A percentile compares a stretch with the other conserved stretches of the same genome.
Evolutionary conservation across 2,329 filamentous ascomycete genomes (phyloP).

Genomic region (Xylaria sp.): DNA sequence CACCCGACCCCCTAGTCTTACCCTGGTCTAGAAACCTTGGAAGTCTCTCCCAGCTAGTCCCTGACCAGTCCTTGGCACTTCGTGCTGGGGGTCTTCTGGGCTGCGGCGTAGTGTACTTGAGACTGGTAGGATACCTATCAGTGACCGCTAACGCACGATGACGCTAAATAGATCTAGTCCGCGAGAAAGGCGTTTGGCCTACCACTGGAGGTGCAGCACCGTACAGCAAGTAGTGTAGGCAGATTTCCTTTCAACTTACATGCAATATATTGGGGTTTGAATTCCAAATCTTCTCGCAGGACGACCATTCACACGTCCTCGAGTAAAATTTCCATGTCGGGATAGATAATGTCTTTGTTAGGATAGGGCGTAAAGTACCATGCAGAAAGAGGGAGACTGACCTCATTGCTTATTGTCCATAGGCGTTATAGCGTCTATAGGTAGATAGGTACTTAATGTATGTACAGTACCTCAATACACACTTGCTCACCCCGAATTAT

Average conservation of each 20-base stretch:
- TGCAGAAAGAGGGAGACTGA: constrained; percentile 18
- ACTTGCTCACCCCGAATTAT: no score
- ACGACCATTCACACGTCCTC: constrained; percentile 22
- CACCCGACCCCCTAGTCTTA: constrained; percentile 25
- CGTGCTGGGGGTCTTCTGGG: neutral
- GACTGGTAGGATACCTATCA: neutral
- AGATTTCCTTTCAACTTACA: constrained; percentile 17
- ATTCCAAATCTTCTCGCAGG: constrained; percentile 37
- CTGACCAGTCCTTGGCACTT: neutral
- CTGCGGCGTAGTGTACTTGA: no score
- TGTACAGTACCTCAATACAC: no score
- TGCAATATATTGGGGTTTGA: neutral
- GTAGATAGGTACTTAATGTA: no score
- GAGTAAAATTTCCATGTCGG: constrained; percentile 37
- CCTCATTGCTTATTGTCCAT: neutral
- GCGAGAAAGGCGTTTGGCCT: neutral
- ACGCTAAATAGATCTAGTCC: constrained; percentile 24
- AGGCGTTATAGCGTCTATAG: neutral
- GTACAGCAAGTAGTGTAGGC: constrained; percentile 9
- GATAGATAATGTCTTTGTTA: constrained; percentile 21
- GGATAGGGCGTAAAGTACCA: constrained; percentile 27
- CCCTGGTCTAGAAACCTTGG: constrained; percentile 12
- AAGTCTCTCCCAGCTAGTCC: neutral
- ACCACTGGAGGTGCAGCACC: neutral
- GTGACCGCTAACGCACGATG: constrained; percentile 17